Conservation (phyloP, 2,329 filamentous ascomycete species). For the Apiospora aurea region DNA sequence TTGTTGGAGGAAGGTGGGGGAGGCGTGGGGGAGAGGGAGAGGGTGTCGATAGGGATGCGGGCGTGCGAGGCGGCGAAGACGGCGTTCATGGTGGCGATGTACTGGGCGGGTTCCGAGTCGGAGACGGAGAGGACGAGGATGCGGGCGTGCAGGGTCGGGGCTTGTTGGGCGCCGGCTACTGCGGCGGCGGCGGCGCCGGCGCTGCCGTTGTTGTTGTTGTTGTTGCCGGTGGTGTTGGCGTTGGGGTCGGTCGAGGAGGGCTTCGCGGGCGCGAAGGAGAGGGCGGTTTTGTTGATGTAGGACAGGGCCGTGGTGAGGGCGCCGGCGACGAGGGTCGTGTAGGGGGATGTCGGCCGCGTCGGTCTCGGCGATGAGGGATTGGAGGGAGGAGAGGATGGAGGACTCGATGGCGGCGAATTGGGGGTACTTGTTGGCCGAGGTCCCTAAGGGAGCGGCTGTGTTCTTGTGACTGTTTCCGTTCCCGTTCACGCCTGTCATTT, state of each 20-base stretch:
- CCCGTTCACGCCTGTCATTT: constrained; percentile 60
- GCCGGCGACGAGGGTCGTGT: constrained; percentile 87
- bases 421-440: constrained; percentile 86
- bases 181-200: constrained; percentile 36
- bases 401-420: constrained; percentile 89
- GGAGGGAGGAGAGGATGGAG: constrained; percentile 77
- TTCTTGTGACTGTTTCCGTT: constrained; percentile 20
- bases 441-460: constrained; percentile 39
- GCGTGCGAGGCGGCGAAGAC: constrained; percentile 94
- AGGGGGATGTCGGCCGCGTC: constrained; percentile 70
- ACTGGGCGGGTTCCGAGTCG: constrained; percentile 83
- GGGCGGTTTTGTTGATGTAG: constrained; percentile 85
- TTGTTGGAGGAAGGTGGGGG: constrained; percentile 93
- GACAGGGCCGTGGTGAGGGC: constrained; percentile 88
- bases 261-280: constrained; percentile 67
- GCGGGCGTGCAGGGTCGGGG: constrained; percentile 71
- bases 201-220: constrained; percentile 40
- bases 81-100: constrained; percentile 98
- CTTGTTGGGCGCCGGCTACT: constrained; percentile 41
- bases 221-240: constrained; percentile 36
- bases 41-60: constrained; percentile 88
- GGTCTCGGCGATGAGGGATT: constrained; percentile 74
- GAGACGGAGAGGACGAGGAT: constrained; percentile 92
- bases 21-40: constrained; percentile 75
- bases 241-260: constrained; percentile 43